phyloP scores from a whole-genome alignment of 2,329 filamentous ascomycete species.

The Calonectria multiphialidica region DNA sequence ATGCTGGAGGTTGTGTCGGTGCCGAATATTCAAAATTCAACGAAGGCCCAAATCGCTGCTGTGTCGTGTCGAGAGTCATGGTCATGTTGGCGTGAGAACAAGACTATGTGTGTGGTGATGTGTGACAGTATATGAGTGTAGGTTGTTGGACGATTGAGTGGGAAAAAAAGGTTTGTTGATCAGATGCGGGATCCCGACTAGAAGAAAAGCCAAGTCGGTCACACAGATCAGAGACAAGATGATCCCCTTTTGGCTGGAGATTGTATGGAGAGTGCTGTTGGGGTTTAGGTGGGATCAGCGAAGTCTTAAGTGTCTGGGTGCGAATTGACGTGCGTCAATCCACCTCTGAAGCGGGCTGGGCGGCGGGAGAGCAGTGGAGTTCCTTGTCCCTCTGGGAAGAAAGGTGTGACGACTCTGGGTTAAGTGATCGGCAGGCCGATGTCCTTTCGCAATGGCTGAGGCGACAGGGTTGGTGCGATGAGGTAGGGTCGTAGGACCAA shows the following conservation, averaged over 20 bases:
- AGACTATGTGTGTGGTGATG: slow-evolving; percentile 32
- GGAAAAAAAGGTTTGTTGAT: slow-evolving; percentile 59
- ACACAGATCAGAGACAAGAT: slow-evolving; percentile 56
- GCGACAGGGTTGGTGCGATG: slow-evolving; percentile 58
- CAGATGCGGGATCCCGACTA: slow-evolving; percentile 63
- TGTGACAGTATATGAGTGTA: slow-evolving; percentile 40
- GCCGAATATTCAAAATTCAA: slow-evolving; percentile 82
- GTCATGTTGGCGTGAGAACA: slow-evolving; percentile 74
- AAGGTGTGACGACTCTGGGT: slow-evolving; percentile 65
- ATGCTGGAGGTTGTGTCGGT: slow-evolving; percentile 72
- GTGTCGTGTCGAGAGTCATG: slow-evolving; percentile 93
- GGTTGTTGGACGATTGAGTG: slow-evolving; percentile 36
- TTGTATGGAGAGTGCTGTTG: slow-evolving; percentile 48
- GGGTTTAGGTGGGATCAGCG: slow-evolving; percentile 66
- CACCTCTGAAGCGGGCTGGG: slow-evolving; percentile 53
- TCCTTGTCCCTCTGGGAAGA: slow-evolving; percentile 46
- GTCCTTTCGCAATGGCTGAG: slow-evolving; percentile 62
- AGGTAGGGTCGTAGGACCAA: slow-evolving; percentile 54
- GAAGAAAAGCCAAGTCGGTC: slow-evolving; percentile 60
- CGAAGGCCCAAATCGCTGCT: slow-evolving; percentile 80
- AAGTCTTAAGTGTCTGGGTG: slow-evolving; percentile 67
- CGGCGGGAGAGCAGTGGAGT: slow-evolving; percentile 54
- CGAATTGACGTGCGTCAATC: slow-evolving; percentile 56
- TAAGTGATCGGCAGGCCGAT: slow-evolving; percentile 67
- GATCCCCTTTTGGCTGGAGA: slow-evolving; percentile 48